Evolutionary conservation across 106 monocot genomes (phyloP), one percentile per base, ranked within the genome.

Genomic region (Phalaenopsis aphrodite): DNA sequence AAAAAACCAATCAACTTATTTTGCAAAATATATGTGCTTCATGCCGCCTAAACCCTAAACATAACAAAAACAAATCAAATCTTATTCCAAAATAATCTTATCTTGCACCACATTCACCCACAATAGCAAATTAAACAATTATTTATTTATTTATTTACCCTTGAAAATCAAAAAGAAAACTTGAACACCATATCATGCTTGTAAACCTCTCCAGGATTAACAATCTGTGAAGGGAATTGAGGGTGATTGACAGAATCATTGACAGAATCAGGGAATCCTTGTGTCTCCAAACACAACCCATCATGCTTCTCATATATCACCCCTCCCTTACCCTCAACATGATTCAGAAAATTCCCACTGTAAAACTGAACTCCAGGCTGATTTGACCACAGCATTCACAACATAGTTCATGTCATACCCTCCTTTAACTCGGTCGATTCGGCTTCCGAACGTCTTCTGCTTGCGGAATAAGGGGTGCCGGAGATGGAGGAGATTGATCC

Each of bases 371-470:
- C 74, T 1, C 94, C 96, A 5, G 86, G 89, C 80, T 97, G 91
- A 78, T 97, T 82, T 1, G 87, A 46, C 87, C 87, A 92, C 42
- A 94, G 86, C 56, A 61, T 81, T 68, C 0, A 72, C 36, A 45
- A 88, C 92, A 69, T 90, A 95, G 84, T 95, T 95, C 76, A 90
- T 86, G 83, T 95, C 95, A 68, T 95, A 95, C 38, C 95, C 95
- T 10, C 79, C 80, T 3, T 75, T 41, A 5, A 87, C 84, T 37
- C 77, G 21, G 5, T 55, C 65, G 24, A 94, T 90, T 49, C 84
- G 58, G 78, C 87, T 85, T 4, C 85, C 95, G 61, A 83, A 57
- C 11, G 77, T 21, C 77, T 48, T 8, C 5, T 84, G 89, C 4
- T 58, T 7, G 2, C 56, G 75, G 73, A 89, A 86, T 49, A 89